These are phyloP conservation scores for Herpetospermum pedunculosum DNA, from an alignment of 306 rosid species.

Conservation along the genomic window DNA sequence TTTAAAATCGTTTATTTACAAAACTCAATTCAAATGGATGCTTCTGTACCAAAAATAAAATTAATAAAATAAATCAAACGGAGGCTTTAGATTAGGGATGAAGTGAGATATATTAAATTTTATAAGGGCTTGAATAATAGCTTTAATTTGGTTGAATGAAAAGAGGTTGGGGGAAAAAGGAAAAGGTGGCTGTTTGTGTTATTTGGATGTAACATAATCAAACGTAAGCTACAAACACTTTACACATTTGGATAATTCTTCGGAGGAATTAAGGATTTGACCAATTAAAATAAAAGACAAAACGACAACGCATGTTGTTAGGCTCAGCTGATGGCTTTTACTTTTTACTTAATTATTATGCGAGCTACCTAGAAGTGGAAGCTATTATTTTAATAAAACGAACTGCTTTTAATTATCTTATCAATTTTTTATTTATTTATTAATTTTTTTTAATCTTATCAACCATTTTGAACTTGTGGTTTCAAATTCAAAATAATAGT, in stretches of 20 bases:
- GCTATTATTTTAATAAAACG: too few relatives aligned
- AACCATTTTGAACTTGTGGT: not conserved
- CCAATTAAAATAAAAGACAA: not conserved
- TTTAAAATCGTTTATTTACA: too few relatives aligned
- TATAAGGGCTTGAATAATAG: not conserved
- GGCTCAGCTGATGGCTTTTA: not conserved
- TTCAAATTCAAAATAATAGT: not conserved
- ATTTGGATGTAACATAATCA: not conserved
- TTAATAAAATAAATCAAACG: too few relatives aligned
- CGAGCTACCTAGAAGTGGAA: too few relatives aligned
- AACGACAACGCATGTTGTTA: not conserved
- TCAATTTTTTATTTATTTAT: too few relatives aligned
- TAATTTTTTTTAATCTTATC: too few relatives aligned
- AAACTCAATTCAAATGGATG: too few relatives aligned
- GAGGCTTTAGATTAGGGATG: not conserved
- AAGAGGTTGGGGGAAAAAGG: not conserved
- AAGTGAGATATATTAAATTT: not conserved
- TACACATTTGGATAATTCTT: not conserved
- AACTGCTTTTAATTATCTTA: too few relatives aligned
- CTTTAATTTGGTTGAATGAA: not conserved
- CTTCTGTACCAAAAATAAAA: too few relatives aligned
- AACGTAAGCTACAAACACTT: not conserved
- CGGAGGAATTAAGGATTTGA: not conserved
- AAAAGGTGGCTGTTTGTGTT: not conserved
- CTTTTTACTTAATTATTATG: not conserved